A percentile compares a stretch with the other conserved stretches of the same genome.
Evolutionary conservation across 768 basidiomycete species (phyloP).

Genomic region (Amanita fuliginea): DNA sequence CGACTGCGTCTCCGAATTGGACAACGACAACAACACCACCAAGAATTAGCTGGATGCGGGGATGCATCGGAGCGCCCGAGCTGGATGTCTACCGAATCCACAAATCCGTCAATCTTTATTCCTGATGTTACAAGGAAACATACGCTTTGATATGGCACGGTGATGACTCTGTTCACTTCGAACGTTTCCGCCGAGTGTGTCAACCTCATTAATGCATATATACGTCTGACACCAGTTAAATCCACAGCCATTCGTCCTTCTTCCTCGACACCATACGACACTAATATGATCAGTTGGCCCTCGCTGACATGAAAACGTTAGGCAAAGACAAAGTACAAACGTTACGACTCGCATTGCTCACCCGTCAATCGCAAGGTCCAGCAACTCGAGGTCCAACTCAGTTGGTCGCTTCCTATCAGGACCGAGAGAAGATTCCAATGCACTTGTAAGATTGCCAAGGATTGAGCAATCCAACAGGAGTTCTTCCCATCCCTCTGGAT

Average conservation of each 20-base stretch:
- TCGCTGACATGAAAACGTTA: slow-evolving; percentile 21
- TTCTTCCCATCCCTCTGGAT: slow-evolving; percentile 62
- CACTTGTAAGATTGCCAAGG: slow-evolving; percentile 32
- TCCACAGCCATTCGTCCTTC: slow-evolving; percentile 25
- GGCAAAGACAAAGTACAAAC: background rate
- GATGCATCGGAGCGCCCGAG: slow-evolving; percentile 62
- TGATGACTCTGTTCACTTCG: slow-evolving; percentile 35
- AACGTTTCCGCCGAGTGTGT: slow-evolving; percentile 30
- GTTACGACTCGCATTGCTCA: slow-evolving; percentile 16
- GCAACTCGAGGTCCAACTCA: slow-evolving; percentile 57
- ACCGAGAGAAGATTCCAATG: slow-evolving; percentile 33
- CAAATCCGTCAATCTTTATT: background rate
- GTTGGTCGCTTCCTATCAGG: slow-evolving; percentile 21
- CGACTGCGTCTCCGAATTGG: slow-evolving; percentile 70
- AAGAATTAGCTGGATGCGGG: slow-evolving; percentile 50
- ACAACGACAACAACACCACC: slow-evolving; percentile 49
- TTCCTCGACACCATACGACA: slow-evolving; percentile 54
- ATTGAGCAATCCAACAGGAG: slow-evolving; percentile 46
- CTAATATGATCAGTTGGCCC: slow-evolving; percentile 45
- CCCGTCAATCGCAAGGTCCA: slow-evolving; percentile 59
- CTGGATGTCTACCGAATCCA: slow-evolving; percentile 38
- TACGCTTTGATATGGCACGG: slow-evolving; percentile 72
- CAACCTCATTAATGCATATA: slow-evolving; percentile 53
- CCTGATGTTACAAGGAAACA: slow-evolving; percentile 13
- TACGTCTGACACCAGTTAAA: slow-evolving; percentile 38